Evolutionary conservation across 768 basidiomycete species (phyloP), one percentile per base, ranked within the genome.

Genomic region (Candolleomyces efflorescens): DNA sequence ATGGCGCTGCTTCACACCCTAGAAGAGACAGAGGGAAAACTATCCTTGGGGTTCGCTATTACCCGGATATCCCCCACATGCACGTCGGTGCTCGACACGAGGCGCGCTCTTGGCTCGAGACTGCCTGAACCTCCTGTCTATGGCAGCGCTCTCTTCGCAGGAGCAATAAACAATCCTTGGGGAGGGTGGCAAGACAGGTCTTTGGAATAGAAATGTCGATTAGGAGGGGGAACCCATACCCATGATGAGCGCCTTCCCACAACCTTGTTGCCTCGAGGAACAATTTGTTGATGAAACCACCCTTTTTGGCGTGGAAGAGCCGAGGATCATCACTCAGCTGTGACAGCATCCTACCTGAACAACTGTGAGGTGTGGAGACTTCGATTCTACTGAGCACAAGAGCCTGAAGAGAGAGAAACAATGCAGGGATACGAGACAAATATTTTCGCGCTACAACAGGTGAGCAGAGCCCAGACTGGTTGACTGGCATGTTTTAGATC

Each of bases 1-100:
- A 78, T 77, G 13, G 13, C 13, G 15, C 15, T 12, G 41, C 41
- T 43, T 43, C 41, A 6, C 10, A 17, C 41, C 41, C 41, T 20
- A 17, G 18, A 13, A 43, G 6, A 32, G 32, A 32, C 32, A 32
- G 32, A 32, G 32, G 32, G 5, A 32, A 32, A 32, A 32, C 2
- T 32, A 11, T 32, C 32, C 32, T 32, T 32, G 32, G 32, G 32
- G 32, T 32, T 32, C 32, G 32, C 32, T 32, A 11, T 5, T 2
- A 32, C 32, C 32, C 32, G 32, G 32, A 32, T 32, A 32, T 32
- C 32, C 32, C n/a, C 32, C 32, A 32, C 32, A 32, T 32, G 32
- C 32, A 5, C 32, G 32, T 32, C 32, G 32, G 11, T 32, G 32
- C 32, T 32, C 32, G 32, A 32, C 32, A 32, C 32, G 32, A 32